Evolutionary conservation across 2,329 filamentous ascomycete species (phyloP).

Genomic region (Phyllosticta capitalensis): DNA sequence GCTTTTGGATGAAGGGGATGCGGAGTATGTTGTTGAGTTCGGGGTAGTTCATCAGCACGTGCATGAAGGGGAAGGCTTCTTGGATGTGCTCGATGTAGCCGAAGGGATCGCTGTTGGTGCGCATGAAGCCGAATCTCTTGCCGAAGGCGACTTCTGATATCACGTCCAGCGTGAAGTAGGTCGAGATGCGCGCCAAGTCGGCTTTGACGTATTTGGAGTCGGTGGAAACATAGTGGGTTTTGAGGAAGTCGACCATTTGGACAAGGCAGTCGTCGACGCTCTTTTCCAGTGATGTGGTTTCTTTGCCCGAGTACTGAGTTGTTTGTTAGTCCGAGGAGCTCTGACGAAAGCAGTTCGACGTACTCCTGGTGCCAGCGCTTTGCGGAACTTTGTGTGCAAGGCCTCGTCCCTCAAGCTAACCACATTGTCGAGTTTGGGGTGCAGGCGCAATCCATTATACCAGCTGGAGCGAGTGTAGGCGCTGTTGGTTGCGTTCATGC

Average conservation of each 20-base stretch:
- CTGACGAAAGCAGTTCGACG: background rate
- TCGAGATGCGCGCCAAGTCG: conserved; percentile 27
- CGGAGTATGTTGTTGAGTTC: conserved; percentile 34
- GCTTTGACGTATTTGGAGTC: conserved; percentile 17
- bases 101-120: conserved; percentile 37
- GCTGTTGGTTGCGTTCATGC: conserved; percentile 33
- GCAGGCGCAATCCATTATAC: conserved; percentile 28
- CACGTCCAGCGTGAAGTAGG: conserved; percentile 34
- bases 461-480: conserved; percentile 32
- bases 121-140: conserved; percentile 41
- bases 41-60: conserved; percentile 35
- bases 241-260: background rate
- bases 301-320: conserved; percentile 28
- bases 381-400: conserved; percentile 28
- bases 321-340: background rate
- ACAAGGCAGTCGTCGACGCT: conserved; percentile 25
- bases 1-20: conserved; percentile 29
- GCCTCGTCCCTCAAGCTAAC: conserved; percentile 27
- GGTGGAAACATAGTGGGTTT: conserved; percentile 11
- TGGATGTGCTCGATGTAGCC: conserved; percentile 39
- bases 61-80: conserved; percentile 35
- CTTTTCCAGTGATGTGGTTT: conserved; percentile 28
- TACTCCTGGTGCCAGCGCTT: conserved; percentile 26
- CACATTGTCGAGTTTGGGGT: conserved; percentile 32
- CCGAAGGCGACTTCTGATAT: conserved; percentile 34